Evolutionary conservation across 148 eudicot genomes (phyloP).

Genomic region (Diospyros kaki): DNA sequence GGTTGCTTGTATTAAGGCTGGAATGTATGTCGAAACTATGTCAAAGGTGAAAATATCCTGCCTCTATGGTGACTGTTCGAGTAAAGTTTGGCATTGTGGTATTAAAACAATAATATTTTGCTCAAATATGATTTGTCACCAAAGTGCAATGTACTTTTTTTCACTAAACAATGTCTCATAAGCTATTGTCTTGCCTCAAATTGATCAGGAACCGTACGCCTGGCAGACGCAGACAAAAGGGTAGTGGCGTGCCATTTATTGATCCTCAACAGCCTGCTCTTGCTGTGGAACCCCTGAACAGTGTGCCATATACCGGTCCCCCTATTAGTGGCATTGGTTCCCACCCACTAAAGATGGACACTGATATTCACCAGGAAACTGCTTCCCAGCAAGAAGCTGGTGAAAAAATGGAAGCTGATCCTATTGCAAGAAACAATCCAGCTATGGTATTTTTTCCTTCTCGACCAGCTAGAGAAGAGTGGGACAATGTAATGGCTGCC

Average conservation of each 20-base stretch:
- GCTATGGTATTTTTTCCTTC: constrained; percentile 47
- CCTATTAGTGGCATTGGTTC: background rate
- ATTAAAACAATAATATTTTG: background rate
- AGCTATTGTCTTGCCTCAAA: constrained; percentile 1
- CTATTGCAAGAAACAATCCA: constrained; percentile 25
- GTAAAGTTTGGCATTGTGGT: background rate
- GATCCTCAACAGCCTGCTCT: constrained; percentile 27
- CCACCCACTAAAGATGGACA: too few species aligned
- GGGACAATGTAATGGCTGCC: constrained; percentile 33
- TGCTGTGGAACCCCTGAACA: constrained; percentile 30
- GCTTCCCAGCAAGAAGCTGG: background rate
- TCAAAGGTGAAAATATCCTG: background rate
- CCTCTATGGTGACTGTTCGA: background rate
- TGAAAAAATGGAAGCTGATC: constrained; percentile 8
- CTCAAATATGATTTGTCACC: background rate
- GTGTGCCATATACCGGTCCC: constrained; percentile 32
- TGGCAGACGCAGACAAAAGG: background rate
- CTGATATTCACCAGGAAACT: too few species aligned
- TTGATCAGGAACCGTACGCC: constrained; percentile 5
- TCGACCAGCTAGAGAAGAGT: constrained; percentile 35
- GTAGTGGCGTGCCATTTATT: constrained; percentile 11
- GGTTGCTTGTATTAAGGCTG: background rate
- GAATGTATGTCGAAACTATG: background rate
- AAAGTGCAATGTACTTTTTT: background rate
- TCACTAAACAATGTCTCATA: background rate